phyloP scores from a whole-genome alignment of 768 basidiomycete species.

The Dentipellis fragilis region DNA sequence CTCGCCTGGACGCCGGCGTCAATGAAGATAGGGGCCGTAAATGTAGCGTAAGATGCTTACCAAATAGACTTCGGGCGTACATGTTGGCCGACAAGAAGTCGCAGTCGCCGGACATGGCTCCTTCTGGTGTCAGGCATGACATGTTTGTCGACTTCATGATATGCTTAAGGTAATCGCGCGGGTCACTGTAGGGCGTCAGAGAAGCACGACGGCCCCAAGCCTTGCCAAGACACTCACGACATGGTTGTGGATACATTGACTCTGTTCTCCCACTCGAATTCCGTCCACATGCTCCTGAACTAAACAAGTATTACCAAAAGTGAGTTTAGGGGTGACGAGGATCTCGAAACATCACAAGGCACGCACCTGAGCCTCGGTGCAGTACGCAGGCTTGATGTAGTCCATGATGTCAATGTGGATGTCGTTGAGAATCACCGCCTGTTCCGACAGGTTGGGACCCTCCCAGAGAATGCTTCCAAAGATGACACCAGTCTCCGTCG shows the following conservation, averaged over 20 bases:
- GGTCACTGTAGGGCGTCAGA: constrained; percentile 40
- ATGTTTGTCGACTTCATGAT: constrained; percentile 98
- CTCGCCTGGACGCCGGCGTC: constrained; percentile 47
- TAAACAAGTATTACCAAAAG: constrained; percentile 19
- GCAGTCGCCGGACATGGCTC: constrained; percentile 85
- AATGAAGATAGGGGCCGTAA: constrained; percentile 2
- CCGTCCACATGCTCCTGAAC: constrained; percentile 99
- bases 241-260: constrained; percentile 86
- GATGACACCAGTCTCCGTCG: constrained; percentile 96
- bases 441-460: constrained; percentile 76
- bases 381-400: constrained; percentile 93
- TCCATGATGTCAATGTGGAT: constrained; percentile 99
- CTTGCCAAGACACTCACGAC: constrained; percentile 42
- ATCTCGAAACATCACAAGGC: not conserved
- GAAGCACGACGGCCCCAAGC: not conserved
- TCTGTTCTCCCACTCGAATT: constrained; percentile 99
- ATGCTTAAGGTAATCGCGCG: constrained; percentile 83
- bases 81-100: constrained; percentile 96
- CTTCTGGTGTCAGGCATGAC: constrained; percentile 89
- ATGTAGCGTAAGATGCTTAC: constrained; percentile 32
- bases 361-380: constrained; percentile 84
- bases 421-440: constrained; percentile 91
- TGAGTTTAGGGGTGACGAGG: not conserved
- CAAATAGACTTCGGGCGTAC: constrained; percentile 91
- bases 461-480: constrained; percentile 98